phyloP scores from a whole-genome alignment of 1,284 basidiomycete genomes.

The Lignosus rhinocerotis region DNA sequence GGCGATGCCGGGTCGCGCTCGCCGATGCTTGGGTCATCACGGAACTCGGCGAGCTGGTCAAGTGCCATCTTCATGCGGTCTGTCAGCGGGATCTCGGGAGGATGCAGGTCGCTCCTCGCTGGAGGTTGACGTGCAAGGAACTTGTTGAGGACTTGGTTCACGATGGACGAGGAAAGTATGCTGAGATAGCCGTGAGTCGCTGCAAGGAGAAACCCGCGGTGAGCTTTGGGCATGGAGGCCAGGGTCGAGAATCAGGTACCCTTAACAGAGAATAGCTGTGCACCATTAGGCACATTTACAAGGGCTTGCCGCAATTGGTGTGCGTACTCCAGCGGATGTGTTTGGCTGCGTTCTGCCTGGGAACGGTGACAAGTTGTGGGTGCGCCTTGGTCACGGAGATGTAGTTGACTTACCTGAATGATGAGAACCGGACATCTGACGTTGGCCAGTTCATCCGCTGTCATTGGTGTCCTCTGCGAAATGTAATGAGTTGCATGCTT shows the following conservation, averaged over 20 bases:
- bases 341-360: constrained; percentile 61
- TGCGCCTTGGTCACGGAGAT: neutral
- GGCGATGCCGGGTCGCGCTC: constrained; percentile 56
- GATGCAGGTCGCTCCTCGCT: constrained; percentile 46
- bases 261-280: constrained; percentile 60
- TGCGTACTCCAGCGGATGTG: constrained; percentile 57
- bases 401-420: constrained; percentile 54
- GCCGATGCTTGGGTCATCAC: constrained; percentile 47
- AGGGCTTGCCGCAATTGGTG: constrained; percentile 52
- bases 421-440: constrained; percentile 67
- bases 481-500: neutral
- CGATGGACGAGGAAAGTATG: constrained; percentile 57
- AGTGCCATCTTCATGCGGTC: constrained; percentile 59
- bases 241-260: constrained; percentile 40
- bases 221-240: constrained; percentile 2
- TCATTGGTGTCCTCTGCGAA: constrained; percentile 53
- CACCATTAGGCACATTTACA: constrained; percentile 48
- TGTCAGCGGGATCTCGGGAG: constrained; percentile 33
- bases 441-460: constrained; percentile 44
- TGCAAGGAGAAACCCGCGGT: constrained; percentile 23
- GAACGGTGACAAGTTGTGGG: neutral
- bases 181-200: constrained; percentile 52
- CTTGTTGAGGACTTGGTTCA: constrained; percentile 62
- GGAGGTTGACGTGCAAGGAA: constrained; percentile 59
- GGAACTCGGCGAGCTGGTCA: constrained; percentile 49